Base-by-base conservation (phyloP, 805 yeast species). In the Candida sakaeoensis region DNA sequence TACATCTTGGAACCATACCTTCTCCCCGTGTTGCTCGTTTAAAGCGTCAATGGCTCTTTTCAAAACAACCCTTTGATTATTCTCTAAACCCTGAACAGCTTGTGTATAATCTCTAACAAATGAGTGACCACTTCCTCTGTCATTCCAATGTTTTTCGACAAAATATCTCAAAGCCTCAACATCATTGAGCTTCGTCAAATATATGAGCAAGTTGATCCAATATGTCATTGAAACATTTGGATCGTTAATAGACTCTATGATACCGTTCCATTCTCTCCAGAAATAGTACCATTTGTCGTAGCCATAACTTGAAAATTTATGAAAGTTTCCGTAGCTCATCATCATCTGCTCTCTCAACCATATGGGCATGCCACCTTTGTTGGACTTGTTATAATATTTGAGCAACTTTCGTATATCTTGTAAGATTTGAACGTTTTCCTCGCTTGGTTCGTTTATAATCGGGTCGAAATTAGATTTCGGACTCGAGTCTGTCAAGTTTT, bases 181-280 rank as follows among this genome's bases (percentile, higher is more conserved):
- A 40, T 63, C 55, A 35, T 52, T 47, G 10, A 62, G 47, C 28
- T 55, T 41, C 1, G 65, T 57, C 17, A 68, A 53, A 43, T 56
- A 68, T 5, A 61, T 63, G 7, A 52, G 49, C 6, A 68, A 51
- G 22, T 67, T 51, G 8, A 64, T 61, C 70, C 70, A 68, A 19
- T 45, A 44, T 12, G 28, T 30, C 40, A 35, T 9, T 19, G 30
- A 15, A 31, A 36, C 24, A 21, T 37, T 23, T 14, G 39, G 34
- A 19, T 21, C 29, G 23, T 33, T 30, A 27, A 42, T 33, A 16
- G 49, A 40, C 27, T 48, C 46, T 39, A 44, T 37, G 16, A 53
- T 46, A 1, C 39, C 36, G 13, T 66, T 56, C 73, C 73, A 68
- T 34, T 60, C 53, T 8, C 42, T 40, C 74, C 74, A 68, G 50